Conservation (phyloP, 1,284 basidiomycete species). For the Cryptococcus sp. region DNA sequence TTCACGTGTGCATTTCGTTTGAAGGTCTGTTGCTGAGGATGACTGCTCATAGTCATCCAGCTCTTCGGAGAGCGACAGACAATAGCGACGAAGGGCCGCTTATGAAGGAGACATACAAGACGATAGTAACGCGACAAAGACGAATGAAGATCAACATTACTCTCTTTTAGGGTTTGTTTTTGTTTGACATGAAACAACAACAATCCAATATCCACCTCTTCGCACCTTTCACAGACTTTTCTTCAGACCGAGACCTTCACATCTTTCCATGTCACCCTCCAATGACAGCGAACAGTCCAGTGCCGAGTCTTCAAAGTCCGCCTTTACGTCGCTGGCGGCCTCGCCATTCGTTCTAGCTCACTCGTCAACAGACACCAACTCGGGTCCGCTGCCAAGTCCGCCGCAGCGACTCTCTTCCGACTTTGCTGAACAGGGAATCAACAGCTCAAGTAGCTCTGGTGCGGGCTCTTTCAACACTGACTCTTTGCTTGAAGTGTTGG, state of each 20-base stretch:
- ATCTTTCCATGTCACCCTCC: background rate
- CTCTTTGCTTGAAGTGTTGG: constrained; percentile 25
- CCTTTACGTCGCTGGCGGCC: background rate
- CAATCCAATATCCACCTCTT: too few species aligned
- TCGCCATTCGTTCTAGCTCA: background rate
- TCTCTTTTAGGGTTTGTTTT: background rate
- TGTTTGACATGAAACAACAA: too few species aligned
- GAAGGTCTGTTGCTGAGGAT: constrained; percentile 40
- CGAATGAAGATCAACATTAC: background rate
- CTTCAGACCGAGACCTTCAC: too few species aligned
- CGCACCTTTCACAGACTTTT: too few species aligned
- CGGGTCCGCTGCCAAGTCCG: background rate
- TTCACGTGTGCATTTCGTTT: constrained; percentile 50
- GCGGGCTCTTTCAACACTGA: constrained; percentile 15
- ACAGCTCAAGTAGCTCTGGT: background rate
- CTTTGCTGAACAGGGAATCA: background rate
- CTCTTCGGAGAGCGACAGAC: background rate
- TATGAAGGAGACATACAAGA: too few species aligned
- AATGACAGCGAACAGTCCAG: background rate
- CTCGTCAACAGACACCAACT: background rate
- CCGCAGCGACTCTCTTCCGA: constrained; percentile 9
- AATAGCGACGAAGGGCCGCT: too few species aligned
- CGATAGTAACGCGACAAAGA: too few species aligned
- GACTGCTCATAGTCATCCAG: background rate
- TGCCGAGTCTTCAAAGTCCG: background rate